Percentiles rank a stretch among this genome's conserved stretches.
These are phyloP conservation scores for Bipolaris sorokiniana DNA, from an alignment of 2,329 filamentous ascomycete genomes.

Conservation along the genomic window DNA sequence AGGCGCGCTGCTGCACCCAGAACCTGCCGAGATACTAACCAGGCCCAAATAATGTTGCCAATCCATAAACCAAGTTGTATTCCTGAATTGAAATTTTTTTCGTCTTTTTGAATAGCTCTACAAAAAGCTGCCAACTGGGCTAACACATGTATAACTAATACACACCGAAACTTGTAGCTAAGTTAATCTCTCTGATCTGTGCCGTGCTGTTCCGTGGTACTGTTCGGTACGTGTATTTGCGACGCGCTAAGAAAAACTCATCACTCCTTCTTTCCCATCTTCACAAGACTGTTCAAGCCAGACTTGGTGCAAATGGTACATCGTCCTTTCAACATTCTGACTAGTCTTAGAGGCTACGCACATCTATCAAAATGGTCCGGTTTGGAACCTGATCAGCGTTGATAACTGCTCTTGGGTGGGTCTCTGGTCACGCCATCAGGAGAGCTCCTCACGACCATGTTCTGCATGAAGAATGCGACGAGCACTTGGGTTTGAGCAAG, in stretches of 20 bases:
- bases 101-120: background rate
- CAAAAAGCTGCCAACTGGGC: background rate
- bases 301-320: background rate
- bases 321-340: background rate
- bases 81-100: background rate
- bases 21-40: background rate
- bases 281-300: background rate
- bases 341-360: background rate
- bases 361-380: background rate
- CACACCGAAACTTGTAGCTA: background rate
- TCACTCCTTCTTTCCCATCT: background rate
- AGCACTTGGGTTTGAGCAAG: background rate
- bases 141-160: background rate
- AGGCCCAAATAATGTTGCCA: background rate
- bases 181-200: background rate
- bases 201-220: background rate
- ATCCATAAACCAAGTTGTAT: background rate
- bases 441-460: background rate
- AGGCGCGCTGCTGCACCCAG: background rate
- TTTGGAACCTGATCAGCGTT: background rate
- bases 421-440: background rate
- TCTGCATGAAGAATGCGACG: background rate
- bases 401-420: background rate
- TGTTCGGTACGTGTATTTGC: background rate
- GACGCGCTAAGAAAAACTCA: background rate